phyloP scores from a whole-genome alignment of 2,329 filamentous ascomycete genomes.

The Paramyrothecium roridum region DNA sequence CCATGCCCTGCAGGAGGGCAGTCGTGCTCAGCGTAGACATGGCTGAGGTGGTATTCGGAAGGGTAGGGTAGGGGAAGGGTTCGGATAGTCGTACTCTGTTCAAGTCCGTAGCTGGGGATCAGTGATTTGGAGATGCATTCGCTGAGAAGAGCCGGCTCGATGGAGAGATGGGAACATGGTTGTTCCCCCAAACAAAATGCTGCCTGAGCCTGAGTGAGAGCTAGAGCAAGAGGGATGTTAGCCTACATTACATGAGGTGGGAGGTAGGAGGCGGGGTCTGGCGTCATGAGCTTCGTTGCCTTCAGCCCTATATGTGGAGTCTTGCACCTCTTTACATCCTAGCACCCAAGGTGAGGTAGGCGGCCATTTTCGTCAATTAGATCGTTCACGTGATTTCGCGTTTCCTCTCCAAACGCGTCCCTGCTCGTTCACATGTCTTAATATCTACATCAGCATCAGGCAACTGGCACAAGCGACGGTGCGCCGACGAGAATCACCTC shows the following conservation, averaged over 20 bases:
- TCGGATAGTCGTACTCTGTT: not conserved
- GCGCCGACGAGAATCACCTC: too few species aligned
- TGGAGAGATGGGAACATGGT: not conserved
- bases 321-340: not conserved
- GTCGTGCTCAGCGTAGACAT: slow-evolving; percentile 24
- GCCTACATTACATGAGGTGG: too few species aligned
- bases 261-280: not conserved
- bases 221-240: not conserved
- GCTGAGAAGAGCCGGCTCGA: not conserved
- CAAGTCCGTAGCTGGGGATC: not conserved
- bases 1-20: slow-evolving; percentile 53
- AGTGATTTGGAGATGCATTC: not conserved
- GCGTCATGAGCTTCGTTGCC: slow-evolving; percentile 2
- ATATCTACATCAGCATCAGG: too few species aligned
- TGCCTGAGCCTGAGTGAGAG: not conserved
- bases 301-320: slow-evolving; percentile 5
- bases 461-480: too few species aligned
- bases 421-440: too few species aligned
- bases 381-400: slow-evolving; percentile 1
- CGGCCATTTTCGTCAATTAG: too few species aligned
- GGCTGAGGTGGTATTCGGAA: too few species aligned
- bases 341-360: too few species aligned
- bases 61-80: not conserved
- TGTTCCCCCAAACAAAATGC: too few species aligned
- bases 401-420: slow-evolving; percentile 8